Base-by-base conservation (phyloP, 129 eudicot genomes). In the Logfia minima region DNA sequence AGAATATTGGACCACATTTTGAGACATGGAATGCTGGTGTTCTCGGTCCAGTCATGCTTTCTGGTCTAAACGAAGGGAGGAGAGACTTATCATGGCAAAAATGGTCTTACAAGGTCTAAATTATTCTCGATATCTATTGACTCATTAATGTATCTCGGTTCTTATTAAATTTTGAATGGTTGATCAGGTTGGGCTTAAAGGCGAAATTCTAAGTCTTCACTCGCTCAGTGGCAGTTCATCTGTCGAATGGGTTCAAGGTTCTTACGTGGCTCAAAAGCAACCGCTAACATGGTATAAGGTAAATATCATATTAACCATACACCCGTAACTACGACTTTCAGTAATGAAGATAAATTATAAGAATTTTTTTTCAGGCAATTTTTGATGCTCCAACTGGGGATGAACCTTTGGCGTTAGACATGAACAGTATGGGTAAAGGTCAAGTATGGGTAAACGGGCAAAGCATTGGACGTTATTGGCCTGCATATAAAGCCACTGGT, bases 21-120 rank as follows among this genome's bases (percentile, higher is more conserved):
- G 99, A 95, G 84, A 84, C 86, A 31, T 89, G 96, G 96, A 95
- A 92, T 86, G 92, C 97, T 61, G 99, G 99, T 79, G 90, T 95
- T 77, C 92, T 95, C 43, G 99, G 99, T 41, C 99, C 99, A 23
- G 90, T 95, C 77, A 71, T 91, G 72, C 89, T 95, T 8, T 82
- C 82, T 58, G 99, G 99, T 65, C 86, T 95, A 51, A 87, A 88
- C 53, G 92, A 95, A 68, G 97, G 97, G 39, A 88, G 84, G 77
- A 78, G 97, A 72, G 99, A 92, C 86, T 92, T 95, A 58, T 83
- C 99, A 16, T 91, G 99, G 99, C 99, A 95, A 76, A 95, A 89
- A 75, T 95, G 99, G 99, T 84, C 99, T 74, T 95, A 95, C 77
- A 95, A 95, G 97, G 97, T 94, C 64, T 26, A 26, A 26, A 26